Evolutionary conservation across 2,329 filamentous ascomycete species (phyloP).

Genomic region (Talaromyces sp.): DNA sequence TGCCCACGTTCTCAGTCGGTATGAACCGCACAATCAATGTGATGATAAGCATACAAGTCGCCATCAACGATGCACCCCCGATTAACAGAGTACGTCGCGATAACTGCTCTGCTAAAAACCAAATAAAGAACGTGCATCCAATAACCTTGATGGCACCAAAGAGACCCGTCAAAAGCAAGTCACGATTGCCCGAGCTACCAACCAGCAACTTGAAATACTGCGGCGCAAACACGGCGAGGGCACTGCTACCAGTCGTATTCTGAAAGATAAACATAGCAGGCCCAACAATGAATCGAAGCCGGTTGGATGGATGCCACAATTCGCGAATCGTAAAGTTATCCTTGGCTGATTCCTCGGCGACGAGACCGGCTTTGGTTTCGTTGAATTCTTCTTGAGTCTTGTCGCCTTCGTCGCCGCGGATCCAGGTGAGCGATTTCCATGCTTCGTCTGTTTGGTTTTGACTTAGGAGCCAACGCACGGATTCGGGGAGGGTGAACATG

Average conservation of each 20-base stretch:
- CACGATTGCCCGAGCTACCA: conserved; percentile 37
- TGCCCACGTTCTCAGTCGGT: conserved; percentile 32
- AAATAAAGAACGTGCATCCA: conserved; percentile 44
- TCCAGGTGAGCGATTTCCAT: conserved; percentile 43
- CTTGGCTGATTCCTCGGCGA: conserved; percentile 41
- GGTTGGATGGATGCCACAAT: conserved; percentile 44
- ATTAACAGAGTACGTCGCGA: background rate
- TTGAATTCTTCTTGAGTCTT: conserved; percentile 44
- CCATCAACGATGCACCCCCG: background rate
- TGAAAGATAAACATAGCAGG: background rate
- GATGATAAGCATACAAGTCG: conserved; percentile 23
- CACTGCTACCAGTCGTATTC: conserved; percentile 40
- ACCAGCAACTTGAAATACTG: conserved; percentile 52
- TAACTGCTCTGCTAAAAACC: background rate
- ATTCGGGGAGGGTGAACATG: conserved; percentile 12
- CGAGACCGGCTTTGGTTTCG: conserved; percentile 48
- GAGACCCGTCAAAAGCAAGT: conserved; percentile 48
- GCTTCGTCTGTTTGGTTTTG: conserved; percentile 11
- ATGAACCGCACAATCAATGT: conserved; percentile 43
- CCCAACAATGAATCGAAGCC: conserved; percentile 36
- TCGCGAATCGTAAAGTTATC: conserved; percentile 43
- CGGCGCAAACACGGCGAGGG: conserved; percentile 50
- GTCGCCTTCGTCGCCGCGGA: conserved; percentile 42
- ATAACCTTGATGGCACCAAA: conserved; percentile 52
- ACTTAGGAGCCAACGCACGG: conserved; percentile 12